Conservation (phyloP, 257 asterid species). For the Avicennia marina region DNA sequence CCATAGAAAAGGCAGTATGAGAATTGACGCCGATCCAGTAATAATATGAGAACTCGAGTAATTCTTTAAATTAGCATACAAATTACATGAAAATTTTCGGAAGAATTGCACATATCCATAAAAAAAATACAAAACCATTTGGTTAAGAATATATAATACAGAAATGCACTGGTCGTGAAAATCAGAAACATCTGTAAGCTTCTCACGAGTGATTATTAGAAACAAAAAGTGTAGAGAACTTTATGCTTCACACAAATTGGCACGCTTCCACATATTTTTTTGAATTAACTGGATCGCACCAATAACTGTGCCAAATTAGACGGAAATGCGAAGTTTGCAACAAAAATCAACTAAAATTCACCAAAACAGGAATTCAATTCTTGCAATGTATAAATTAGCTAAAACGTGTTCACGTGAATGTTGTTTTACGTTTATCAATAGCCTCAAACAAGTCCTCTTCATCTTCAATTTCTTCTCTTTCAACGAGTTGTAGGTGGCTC, state of each 20-base stretch:
- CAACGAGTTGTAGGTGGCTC: slow-evolving; percentile 84
- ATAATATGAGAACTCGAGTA: background rate
- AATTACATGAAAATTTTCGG: background rate
- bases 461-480: slow-evolving; percentile 82
- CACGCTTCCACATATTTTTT: too few relatives aligned
- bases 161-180: too few relatives aligned
- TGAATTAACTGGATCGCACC: slow-evolving; percentile 3
- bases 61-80: background rate
- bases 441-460: slow-evolving; percentile 97
- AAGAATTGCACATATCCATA: background rate
- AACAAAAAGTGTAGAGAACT: too few relatives aligned
- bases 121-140: background rate
- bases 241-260: too few relatives aligned
- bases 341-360: too few relatives aligned
- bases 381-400: background rate
- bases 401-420: background rate
- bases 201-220: too few relatives aligned
- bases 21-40: background rate
- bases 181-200: too few relatives aligned
- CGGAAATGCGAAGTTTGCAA: background rate
- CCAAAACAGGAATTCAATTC: too few relatives aligned
- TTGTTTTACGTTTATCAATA: slow-evolving; percentile 66
- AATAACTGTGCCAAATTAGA: background rate
- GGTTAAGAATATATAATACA: background rate
- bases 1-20: too few relatives aligned